phyloP scores from a whole-genome alignment of 73 alveolate species.

The Paramecium bursaria region DNA sequence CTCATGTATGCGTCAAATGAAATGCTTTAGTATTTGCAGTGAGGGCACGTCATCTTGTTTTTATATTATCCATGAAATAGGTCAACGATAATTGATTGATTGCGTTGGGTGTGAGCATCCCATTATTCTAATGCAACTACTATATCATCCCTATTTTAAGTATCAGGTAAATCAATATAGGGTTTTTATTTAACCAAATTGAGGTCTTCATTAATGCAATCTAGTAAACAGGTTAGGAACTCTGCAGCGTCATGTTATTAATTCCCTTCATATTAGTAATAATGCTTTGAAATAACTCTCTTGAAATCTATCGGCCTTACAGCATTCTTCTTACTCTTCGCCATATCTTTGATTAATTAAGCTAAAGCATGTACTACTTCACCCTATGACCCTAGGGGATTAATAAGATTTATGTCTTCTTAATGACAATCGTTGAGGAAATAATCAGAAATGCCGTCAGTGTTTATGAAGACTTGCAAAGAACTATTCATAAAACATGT shows the following conservation, averaged over 20 bases:
- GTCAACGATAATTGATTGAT: slow-evolving; percentile 93
- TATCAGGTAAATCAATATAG: slow-evolving; percentile 79
- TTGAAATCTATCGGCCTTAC: slow-evolving; percentile 53
- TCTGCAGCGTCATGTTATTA: slow-evolving; percentile 75
- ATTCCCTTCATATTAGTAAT: slow-evolving; percentile 35
- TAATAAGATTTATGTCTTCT: slow-evolving; percentile 86
- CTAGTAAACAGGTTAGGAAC: slow-evolving; percentile 87
- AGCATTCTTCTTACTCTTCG: slow-evolving; percentile 7
- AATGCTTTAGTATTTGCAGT: slow-evolving; percentile 73
- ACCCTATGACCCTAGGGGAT: slow-evolving; percentile 96
- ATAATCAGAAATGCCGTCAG: slow-evolving; percentile 86
- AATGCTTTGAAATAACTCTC: slow-evolving; percentile 46
- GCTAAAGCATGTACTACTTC: slow-evolving; percentile 47
- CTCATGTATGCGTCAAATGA: slow-evolving; percentile 46
- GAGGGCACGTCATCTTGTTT: slow-evolving; percentile 90
- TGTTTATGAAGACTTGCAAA: slow-evolving; percentile 88
- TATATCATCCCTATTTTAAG: slow-evolving; percentile 81
- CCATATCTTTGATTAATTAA: slow-evolving; percentile 48
- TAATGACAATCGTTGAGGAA: slow-evolving; percentile 76
- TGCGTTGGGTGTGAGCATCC: slow-evolving; percentile 91
- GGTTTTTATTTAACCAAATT: slow-evolving; percentile 90
- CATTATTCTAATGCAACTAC: slow-evolving; percentile 91
- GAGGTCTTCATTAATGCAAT: slow-evolving; percentile 95
- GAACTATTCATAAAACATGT: slow-evolving; percentile 99
- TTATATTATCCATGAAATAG: slow-evolving; percentile 95